phyloP scores from a whole-genome alignment of 23 red algal species.

The Cyanidiococcus yangmingshanensis region DNA sequence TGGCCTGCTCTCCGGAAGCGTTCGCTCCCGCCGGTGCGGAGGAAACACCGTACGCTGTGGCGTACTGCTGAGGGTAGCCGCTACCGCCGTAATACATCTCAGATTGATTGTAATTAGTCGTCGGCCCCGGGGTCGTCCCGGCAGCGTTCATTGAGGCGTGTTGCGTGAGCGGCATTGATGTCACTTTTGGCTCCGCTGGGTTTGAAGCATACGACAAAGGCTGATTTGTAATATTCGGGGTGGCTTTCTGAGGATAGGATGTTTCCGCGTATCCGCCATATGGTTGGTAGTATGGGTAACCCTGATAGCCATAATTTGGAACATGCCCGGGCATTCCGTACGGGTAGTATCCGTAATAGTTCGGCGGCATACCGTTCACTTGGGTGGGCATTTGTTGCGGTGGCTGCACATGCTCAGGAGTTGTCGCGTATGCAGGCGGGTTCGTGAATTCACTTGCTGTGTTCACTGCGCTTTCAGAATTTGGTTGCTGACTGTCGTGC shows the following conservation, averaged over 20 bases:
- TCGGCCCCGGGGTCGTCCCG: not conserved
- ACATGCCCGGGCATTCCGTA: slow-evolving; percentile 11
- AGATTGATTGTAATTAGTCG: not conserved
- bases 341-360: slow-evolving; percentile 13
- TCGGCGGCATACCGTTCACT: slow-evolving; percentile 3
- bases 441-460: not conserved
- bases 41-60: not conserved
- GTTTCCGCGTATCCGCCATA: not conserved
- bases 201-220: not conserved
- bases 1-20: not conserved
- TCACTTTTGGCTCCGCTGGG: not conserved
- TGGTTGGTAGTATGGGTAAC: slow-evolving; percentile 9
- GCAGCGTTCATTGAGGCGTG: not conserved
- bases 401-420: not conserved
- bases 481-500: not conserved
- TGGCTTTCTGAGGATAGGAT: not conserved
- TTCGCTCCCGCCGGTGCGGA: not conserved
- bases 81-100: slow-evolving; percentile 1
- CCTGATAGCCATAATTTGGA: not conserved
- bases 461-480: not conserved
- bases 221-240: not conserved
- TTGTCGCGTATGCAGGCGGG: not conserved
- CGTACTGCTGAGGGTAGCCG: slow-evolving; percentile 14
- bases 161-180: not conserved
- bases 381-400: not conserved